Conservation (phyloP, 2,329 filamentous ascomycete genomes). For the Colletotrichum kahawae region DNA sequence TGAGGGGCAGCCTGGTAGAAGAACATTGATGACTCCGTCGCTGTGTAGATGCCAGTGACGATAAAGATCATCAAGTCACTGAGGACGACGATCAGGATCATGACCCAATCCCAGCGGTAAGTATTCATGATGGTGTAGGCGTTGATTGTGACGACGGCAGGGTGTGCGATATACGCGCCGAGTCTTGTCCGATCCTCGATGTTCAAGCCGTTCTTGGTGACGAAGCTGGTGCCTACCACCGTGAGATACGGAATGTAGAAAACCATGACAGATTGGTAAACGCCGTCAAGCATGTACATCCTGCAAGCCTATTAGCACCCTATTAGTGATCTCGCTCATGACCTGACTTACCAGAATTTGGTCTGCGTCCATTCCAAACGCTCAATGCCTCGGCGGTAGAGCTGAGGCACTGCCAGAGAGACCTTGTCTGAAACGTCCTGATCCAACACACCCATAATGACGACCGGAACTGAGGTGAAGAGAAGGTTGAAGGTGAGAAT, state of each 20-base stretch:
- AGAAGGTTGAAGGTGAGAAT: slow-evolving; percentile 96
- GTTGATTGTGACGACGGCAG: slow-evolving; percentile 88
- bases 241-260: slow-evolving; percentile 93
- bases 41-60: slow-evolving; percentile 89
- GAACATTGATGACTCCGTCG: slow-evolving; percentile 35
- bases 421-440: slow-evolving; percentile 96
- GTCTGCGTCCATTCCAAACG: slow-evolving; percentile 93
- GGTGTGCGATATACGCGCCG: slow-evolving; percentile 85
- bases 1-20: slow-evolving; percentile 82
- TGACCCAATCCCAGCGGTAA: slow-evolving; percentile 98
- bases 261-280: slow-evolving; percentile 92
- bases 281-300: slow-evolving; percentile 92
- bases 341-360: slow-evolving; percentile 85
- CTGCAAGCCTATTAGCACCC: slow-evolving; percentile 47
- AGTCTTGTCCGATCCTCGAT: slow-evolving; percentile 83
- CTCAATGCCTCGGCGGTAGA: slow-evolving; percentile 95
- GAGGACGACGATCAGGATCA: slow-evolving; percentile 79
- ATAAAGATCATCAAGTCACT: slow-evolving; percentile 90
- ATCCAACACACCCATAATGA: slow-evolving; percentile 94
- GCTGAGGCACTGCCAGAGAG: slow-evolving; percentile 90
- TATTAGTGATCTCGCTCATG: background rate
- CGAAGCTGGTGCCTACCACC: slow-evolving; percentile 71
- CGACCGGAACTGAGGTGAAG: slow-evolving; percentile 94
- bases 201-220: slow-evolving; percentile 74
- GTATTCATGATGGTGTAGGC: slow-evolving; percentile 94